phyloP scores from a whole-genome alignment of 805 yeast genomes.

The Candida tammaniensis region DNA sequence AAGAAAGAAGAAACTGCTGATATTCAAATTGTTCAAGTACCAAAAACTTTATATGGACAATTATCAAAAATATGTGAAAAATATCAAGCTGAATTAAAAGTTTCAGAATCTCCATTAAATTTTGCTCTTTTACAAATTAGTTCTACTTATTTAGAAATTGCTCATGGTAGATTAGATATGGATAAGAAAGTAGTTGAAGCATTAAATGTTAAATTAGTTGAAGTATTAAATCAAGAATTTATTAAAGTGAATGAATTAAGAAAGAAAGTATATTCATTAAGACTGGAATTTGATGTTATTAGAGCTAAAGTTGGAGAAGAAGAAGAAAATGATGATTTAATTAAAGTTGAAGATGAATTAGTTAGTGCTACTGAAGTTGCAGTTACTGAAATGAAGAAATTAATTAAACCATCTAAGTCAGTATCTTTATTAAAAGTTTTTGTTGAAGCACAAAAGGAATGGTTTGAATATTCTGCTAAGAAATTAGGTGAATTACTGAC shows the following conservation, averaged over 20 bases:
- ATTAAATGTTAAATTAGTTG: conserved; percentile 55
- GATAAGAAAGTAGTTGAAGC: conserved; percentile 60
- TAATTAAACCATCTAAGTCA: conserved; percentile 65
- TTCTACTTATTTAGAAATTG: conserved; percentile 59
- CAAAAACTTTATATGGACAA: conserved; percentile 75
- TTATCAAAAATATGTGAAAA: conserved; percentile 54
- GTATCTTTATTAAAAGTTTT: conserved; percentile 64
- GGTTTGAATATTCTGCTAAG: conserved; percentile 32
- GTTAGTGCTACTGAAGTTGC: conserved; percentile 77
- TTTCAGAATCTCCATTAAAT: conserved; percentile 47
- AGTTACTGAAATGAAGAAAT: conserved; percentile 72
- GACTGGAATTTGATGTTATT: conserved; percentile 67
- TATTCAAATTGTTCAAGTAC: conserved; percentile 42
- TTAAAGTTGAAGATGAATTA: conserved; percentile 68
- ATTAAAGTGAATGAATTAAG: conserved; percentile 59
- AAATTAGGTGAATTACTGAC: conserved; percentile 29
- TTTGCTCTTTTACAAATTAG: conserved; percentile 54
- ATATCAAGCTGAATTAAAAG: conserved; percentile 44
- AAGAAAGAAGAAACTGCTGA: conserved; percentile 12
- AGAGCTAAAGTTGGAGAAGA: conserved; percentile 52
- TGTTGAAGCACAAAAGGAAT: conserved; percentile 66
- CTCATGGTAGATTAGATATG: conserved; percentile 66
- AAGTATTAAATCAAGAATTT: conserved; percentile 55
- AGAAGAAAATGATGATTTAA: conserved; percentile 50
- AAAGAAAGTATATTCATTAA: conserved; percentile 64